Percentiles rank a stretch among this genome's conserved stretches.
Evolutionary conservation across 306 rosid genomes (phyloP).

Genomic region (Cucumis melo): DNA sequence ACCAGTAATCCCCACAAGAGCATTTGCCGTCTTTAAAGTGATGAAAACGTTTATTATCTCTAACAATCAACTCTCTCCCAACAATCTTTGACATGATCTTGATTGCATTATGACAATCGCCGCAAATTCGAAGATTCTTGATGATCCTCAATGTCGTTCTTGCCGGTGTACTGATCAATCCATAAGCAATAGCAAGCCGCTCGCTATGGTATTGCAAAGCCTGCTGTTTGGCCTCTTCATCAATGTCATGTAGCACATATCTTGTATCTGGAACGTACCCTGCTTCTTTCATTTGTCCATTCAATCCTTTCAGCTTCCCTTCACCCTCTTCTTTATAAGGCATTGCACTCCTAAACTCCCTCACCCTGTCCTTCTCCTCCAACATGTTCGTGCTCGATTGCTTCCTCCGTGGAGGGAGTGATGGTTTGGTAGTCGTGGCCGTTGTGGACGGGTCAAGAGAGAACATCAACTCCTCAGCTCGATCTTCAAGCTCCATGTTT

Average conservation of each 20-base stretch:
- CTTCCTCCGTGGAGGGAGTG: conserved; percentile 46
- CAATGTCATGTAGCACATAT: conserved; percentile 84
- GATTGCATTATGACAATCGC: conserved; percentile 92
- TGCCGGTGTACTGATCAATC: conserved; percentile 89
- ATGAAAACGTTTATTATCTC: conserved; percentile 93
- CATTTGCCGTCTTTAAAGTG: conserved; percentile 82
- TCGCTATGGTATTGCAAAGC: conserved; percentile 90
- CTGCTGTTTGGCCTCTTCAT: conserved; percentile 79
- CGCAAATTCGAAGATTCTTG: conserved; percentile 86
- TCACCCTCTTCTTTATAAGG: conserved; percentile 38
- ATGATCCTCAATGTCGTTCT: conserved; percentile 91
- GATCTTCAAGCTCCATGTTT: conserved; percentile 70
- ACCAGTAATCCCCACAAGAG: conserved; percentile 95
- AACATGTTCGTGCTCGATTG: conserved; percentile 58
- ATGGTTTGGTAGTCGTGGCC: conserved; percentile 19
- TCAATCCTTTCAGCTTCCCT: conserved; percentile 49
- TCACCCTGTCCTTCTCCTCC: conserved; percentile 54
- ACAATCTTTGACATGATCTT: conserved; percentile 82
- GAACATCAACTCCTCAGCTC: conserved; percentile 30
- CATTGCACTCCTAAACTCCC: conserved; percentile 27
- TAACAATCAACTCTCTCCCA: conserved; percentile 84
- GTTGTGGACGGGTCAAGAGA: conserved; percentile 34
- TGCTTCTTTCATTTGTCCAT: conserved; percentile 77
- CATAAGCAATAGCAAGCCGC: conserved; percentile 86
- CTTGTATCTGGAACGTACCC: conserved; percentile 95